Evolutionary conservation across 164 flowering plant species (phyloP), one percentile per base, ranked within the genome.

Genomic region (Brasenia schreberi): DNA sequence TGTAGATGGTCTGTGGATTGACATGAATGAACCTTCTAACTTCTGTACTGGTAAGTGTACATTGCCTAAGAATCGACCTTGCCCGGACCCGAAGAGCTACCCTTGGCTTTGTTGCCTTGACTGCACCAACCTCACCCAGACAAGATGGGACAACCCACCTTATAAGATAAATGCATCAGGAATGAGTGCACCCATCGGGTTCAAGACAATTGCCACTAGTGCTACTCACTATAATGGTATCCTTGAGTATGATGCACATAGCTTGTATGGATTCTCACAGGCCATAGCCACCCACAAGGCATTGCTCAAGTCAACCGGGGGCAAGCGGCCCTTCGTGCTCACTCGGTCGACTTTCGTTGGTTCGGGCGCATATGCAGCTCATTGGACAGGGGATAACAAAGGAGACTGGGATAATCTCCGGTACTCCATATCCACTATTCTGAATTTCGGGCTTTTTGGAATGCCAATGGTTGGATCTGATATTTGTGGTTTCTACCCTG

Each of bases 391-490:
- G 19, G 96, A 89, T 68, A 87, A 87, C 64, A 49, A 78, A 64
- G 96, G 82, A 0, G 81, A 86, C 5, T 89, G 93, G 91, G 78
- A 85, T 5, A 78, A 87, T 73, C 65, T 89, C 62, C 76, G 42
- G 66, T 81, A 80, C 18, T 84, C 91, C 1, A 86, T 89, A 18
- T 75, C 88, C 1, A 83, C 91, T 5, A 77, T 87, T 77, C 71
- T 89, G n/a, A 87, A 89, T 59, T 87, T 85, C 58, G 90, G 91
- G 7, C 67, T 89, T n/a, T 87, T 87, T 67, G 93, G 89, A 6
- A 79, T 89, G 16, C 91, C 91, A 19, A 89, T 89, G 93, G 89
- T 89, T 65, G 93, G 93, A 42, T 65, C 96, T 2, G 96, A 89
- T 64, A 89, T 89, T 62, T 89, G 96, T 69, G 96, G 96, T 14